Percentiles rank a stretch among this genome's conserved stretches.
Evolutionary conservation across 768 basidiomycete genomes (phyloP).

Genomic region (Russula dissimulans): DNA sequence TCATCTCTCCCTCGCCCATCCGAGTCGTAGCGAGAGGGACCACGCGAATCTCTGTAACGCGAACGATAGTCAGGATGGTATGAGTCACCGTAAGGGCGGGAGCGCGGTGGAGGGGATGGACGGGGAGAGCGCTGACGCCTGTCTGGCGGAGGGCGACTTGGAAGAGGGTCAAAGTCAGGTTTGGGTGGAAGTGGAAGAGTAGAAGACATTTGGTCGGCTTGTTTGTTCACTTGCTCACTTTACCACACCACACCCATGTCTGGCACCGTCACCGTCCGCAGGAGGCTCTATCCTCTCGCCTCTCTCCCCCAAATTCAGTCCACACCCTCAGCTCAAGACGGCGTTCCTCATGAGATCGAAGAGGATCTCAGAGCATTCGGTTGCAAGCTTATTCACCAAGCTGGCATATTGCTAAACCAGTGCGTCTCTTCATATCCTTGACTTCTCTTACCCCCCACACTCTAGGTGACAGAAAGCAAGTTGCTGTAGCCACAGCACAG

Average conservation of each 20-base stretch:
- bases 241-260: constrained; percentile 1
- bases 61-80: constrained; percentile 8
- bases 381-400: constrained; percentile 91
- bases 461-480: constrained; percentile 66
- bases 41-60: constrained; percentile 8
- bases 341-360: constrained; percentile 72
- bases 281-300: constrained; percentile 65
- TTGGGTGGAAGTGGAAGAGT: constrained; percentile 29
- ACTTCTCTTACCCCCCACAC: constrained; percentile 4
- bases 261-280: neutral
- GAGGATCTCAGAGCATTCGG: constrained; percentile 85
- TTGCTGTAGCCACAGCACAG: constrained; percentile 93
- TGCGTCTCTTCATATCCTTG: constrained; percentile 31
- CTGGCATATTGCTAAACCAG: constrained; percentile 87
- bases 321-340: constrained; percentile 77
- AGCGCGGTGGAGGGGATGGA: constrained; percentile 4
- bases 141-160: constrained; percentile 21
- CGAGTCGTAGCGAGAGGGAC: constrained; percentile 9
- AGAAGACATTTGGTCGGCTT: constrained; percentile 20
- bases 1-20: constrained; percentile 11
- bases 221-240: constrained; percentile 20
- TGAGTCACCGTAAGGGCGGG: constrained; percentile 13
- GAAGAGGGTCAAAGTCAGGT: constrained; percentile 25
- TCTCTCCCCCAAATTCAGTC: constrained; percentile 67
- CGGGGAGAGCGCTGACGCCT: constrained; percentile 21